Conservation (phyloP, 2,329 filamentous ascomycete genomes). For the Peltaster fructicola region DNA sequence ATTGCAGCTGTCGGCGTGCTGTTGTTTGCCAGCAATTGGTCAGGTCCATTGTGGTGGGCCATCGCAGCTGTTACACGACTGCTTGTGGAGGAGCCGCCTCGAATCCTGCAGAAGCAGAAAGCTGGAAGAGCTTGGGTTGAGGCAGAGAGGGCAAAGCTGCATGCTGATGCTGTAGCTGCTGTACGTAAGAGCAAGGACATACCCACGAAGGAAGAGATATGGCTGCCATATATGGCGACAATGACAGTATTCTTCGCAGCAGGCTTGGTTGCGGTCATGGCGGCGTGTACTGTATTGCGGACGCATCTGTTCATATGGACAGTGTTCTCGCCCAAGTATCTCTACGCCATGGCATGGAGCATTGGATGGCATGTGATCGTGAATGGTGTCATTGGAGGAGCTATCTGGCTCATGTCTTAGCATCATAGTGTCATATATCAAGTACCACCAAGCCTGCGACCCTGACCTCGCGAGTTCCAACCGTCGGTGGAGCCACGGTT, state of each 20-base stretch:
- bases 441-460: slow-evolving; percentile 4
- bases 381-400: slow-evolving; percentile 49
- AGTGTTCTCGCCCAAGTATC: slow-evolving; percentile 90
- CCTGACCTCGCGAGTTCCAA: slow-evolving; percentile 4
- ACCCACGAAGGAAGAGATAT: slow-evolving; percentile 3
- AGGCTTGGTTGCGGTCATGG: slow-evolving; percentile 61
- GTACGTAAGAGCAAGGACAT: not conserved
- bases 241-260: slow-evolving; percentile 54
- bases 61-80: slow-evolving; percentile 29
- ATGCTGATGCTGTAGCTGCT: slow-evolving; percentile 8
- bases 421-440: not conserved
- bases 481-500: slow-evolving; percentile 6
- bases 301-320: slow-evolving; percentile 97
- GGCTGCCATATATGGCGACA: slow-evolving; percentile 36
- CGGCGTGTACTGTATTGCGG: slow-evolving; percentile 63
- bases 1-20: slow-evolving; percentile 63
- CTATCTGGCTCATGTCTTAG: not conserved
- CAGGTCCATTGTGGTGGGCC: slow-evolving; percentile 77
- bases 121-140: slow-evolving; percentile 11
- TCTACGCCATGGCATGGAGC: slow-evolving; percentile 83
- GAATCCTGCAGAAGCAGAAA: not conserved
- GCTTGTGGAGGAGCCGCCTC: no score
- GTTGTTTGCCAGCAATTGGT: slow-evolving; percentile 83
- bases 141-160: slow-evolving; percentile 13
- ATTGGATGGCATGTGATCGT: slow-evolving; percentile 62